Evolutionary conservation across 495 filamentous ascomycete species (phyloP).

Genomic region (Penicillium pulvis): DNA sequence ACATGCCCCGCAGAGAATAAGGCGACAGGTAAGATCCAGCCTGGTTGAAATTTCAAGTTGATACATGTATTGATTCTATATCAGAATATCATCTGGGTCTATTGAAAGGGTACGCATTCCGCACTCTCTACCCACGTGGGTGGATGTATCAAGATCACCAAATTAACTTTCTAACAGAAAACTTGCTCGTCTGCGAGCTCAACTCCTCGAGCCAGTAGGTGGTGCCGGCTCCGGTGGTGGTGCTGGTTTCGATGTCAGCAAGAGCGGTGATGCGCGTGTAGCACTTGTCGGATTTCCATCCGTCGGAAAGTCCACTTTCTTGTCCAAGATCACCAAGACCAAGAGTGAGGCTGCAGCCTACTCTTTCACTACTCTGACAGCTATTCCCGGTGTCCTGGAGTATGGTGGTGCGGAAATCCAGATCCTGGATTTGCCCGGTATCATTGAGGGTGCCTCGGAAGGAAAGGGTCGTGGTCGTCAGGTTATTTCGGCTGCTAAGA

Average conservation of each 20-base stretch:
- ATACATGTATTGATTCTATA: constrained; percentile 20
- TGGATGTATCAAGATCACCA: neutral
- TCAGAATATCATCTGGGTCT: constrained; percentile 97
- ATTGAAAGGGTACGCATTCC: constrained; percentile 77
- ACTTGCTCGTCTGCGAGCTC: constrained; percentile 90
- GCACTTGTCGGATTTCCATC: constrained; percentile 97
- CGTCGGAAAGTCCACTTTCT: constrained; percentile 97
- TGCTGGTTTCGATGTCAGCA: constrained; percentile 93
- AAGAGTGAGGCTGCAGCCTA: constrained; percentile 96
- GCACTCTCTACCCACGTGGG: too few relatives aligned
- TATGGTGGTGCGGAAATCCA: constrained; percentile 99
- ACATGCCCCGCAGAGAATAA: constrained; percentile 81
- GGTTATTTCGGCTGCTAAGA: constrained; percentile 98
- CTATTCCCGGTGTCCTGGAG: constrained; percentile 96
- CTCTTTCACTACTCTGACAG: constrained; percentile 96
- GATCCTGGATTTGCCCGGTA: constrained; percentile 96
- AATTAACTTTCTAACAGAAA: constrained; percentile 59
- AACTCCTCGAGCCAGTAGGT: constrained; percentile 88
- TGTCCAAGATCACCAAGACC: constrained; percentile 99
- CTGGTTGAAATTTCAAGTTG: neutral
- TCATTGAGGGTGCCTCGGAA: constrained; percentile 96
- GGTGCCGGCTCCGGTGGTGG: constrained; percentile 73
- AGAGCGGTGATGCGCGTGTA: constrained; percentile 95
- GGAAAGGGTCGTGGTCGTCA: constrained; percentile 96
- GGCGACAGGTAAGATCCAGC: constrained; percentile 75